Evolutionary conservation across 1,284 basidiomycete genomes (phyloP).

Genomic region (Sanghuangporus sanghuang): DNA sequence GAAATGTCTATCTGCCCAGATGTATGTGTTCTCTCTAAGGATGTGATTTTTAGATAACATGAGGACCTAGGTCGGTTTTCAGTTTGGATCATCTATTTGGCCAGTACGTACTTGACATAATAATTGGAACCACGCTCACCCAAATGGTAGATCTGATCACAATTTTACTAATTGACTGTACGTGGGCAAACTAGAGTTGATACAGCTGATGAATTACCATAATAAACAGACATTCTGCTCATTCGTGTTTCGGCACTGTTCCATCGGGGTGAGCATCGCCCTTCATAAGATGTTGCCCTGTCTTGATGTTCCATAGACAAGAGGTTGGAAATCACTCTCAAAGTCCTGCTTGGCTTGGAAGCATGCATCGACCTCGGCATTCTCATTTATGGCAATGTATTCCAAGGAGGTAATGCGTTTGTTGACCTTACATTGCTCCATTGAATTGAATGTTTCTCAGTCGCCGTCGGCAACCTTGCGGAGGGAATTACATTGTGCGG

Average conservation of each 20-base stretch:
- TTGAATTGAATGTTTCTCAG: background rate
- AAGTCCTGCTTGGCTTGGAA: background rate
- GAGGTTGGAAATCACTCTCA: background rate
- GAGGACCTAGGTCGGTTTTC: background rate
- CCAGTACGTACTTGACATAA: no score
- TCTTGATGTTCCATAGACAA: background rate
- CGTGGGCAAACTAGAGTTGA: background rate
- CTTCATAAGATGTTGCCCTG: no score
- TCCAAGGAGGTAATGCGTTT: background rate
- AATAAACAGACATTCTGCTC: constrained; percentile 1
- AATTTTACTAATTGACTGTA: background rate
- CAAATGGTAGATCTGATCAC: background rate
- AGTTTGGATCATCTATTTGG: background rate
- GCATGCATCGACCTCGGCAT: background rate
- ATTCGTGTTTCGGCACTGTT: constrained; percentile 7
- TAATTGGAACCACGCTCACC: no score
- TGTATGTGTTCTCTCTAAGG: no score
- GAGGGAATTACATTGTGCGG: background rate
- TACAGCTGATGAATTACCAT: background rate
- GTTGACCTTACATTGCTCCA: background rate
- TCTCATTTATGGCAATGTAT: background rate
- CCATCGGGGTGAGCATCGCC: background rate
- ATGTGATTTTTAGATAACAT: no score
- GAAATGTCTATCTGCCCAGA: no score
- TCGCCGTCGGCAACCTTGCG: background rate